A percentile compares a stretch with the other conserved stretches of the same genome.
Evolutionary conservation across 495 filamentous ascomycete genomes (phyloP).

Genomic region (Symbiotaphrina buchneri): DNA sequence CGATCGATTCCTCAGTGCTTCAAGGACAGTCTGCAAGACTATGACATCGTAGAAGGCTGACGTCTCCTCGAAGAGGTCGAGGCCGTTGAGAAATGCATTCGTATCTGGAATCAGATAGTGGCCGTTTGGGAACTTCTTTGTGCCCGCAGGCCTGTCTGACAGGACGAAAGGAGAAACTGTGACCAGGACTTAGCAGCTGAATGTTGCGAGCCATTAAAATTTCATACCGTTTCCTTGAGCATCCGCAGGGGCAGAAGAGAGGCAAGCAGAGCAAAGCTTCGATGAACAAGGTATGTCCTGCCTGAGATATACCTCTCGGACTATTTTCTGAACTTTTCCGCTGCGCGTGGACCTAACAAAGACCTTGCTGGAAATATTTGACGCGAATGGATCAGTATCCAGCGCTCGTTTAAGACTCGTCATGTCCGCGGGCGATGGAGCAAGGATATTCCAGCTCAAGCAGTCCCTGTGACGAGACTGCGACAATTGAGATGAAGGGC

Average conservation of each 20-base stretch:
- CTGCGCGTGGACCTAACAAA: conserved; percentile 82
- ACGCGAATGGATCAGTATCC: conserved; percentile 39
- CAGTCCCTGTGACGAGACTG: no score
- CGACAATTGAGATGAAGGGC: no score
- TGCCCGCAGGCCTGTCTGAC: conserved; percentile 67
- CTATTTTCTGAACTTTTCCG: conserved; percentile 97
- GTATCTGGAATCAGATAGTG: conserved; percentile 95
- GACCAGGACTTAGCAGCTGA: conserved; percentile 6
- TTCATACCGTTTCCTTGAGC: conserved; percentile 48
- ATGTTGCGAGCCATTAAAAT: conserved; percentile 5
- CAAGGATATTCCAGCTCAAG: not conserved
- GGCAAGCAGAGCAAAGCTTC: conserved; percentile 56
- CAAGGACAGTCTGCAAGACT: conserved; percentile 83
- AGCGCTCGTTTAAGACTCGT: conserved; percentile 68
- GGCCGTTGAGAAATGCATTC: conserved; percentile 83
- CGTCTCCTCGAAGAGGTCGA: conserved; percentile 88
- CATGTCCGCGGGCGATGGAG: conserved; percentile 39
- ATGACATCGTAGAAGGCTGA: conserved; percentile 88
- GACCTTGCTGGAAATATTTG: conserved; percentile 74
- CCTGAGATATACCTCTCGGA: conserved; percentile 83
- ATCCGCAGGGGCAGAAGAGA: conserved; percentile 45
- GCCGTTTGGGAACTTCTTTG: conserved; percentile 55
- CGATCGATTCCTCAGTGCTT: conserved; percentile 85
- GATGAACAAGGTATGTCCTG: conserved; percentile 97
- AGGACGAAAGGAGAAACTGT: conserved; percentile 64